Conservation (phyloP, 805 yeast genomes). For the Sugiyamaella mastotermitis region DNA sequence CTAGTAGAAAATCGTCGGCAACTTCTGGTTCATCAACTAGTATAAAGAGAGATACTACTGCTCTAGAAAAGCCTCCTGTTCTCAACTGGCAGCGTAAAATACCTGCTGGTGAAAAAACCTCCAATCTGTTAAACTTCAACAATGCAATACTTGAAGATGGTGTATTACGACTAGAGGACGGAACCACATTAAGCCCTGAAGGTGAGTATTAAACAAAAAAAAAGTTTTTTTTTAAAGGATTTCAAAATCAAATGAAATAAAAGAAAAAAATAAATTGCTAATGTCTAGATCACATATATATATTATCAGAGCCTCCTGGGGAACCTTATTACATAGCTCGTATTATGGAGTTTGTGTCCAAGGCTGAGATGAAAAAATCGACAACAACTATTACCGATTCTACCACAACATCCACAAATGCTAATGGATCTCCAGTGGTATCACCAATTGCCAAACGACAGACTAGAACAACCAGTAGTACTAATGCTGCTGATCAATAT, state of each 20-base stretch:
- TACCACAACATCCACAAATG: constrained; percentile 6
- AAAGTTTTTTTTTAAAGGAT: no score
- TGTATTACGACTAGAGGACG: constrained; percentile 24
- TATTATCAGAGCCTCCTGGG: constrained; percentile 89
- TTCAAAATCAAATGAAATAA: neutral
- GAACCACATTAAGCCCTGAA: constrained; percentile 23
- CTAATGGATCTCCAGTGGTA: neutral
- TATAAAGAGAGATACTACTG: constrained; percentile 1
- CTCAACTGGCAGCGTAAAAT: constrained; percentile 28
- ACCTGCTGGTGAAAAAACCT: constrained; percentile 22
- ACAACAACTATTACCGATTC: constrained; percentile 13
- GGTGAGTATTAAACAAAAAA: constrained; percentile 24
- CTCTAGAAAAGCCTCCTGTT: constrained; percentile 17
- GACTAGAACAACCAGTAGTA: constrained; percentile 3
- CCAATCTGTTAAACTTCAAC: constrained; percentile 31
- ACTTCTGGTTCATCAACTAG: constrained; percentile 3
- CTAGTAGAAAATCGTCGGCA: neutral
- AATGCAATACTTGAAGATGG: constrained; percentile 35
- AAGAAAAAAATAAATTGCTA: neutral
- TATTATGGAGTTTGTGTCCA: constrained; percentile 62
- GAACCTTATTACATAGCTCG: constrained; percentile 90
- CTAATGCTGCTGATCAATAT: constrained; percentile 5
- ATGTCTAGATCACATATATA: constrained; percentile 56
- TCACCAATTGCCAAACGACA: no score
- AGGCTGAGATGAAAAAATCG: constrained; percentile 18